Conservation (phyloP, 768 basidiomycete genomes). For the Tylopilus subfusipes region DNA sequence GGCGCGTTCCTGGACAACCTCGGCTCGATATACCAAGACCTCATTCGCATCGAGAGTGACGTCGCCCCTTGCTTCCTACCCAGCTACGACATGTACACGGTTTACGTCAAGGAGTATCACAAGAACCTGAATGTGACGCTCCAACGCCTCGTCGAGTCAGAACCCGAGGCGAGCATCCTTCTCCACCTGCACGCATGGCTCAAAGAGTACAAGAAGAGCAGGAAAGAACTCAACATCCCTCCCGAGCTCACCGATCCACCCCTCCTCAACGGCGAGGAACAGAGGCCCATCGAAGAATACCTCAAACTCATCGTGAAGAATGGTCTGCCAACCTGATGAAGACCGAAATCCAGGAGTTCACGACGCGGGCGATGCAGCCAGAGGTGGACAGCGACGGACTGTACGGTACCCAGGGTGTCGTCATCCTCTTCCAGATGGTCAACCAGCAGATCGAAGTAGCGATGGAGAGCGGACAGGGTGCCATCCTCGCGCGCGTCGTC, state of each 20-base stretch:
- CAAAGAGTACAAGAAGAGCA: slow-evolving; percentile 91
- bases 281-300: slow-evolving; percentile 92
- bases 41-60: slow-evolving; percentile 88
- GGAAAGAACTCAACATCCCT: slow-evolving; percentile 89
- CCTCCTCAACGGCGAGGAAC: slow-evolving; percentile 92
- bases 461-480: slow-evolving; percentile 92
- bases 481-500: slow-evolving; percentile 87
- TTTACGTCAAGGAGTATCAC: slow-evolving; percentile 88
- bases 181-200: slow-evolving; percentile 89
- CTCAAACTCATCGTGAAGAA: slow-evolving; percentile 89
- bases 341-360: slow-evolving; percentile 83
- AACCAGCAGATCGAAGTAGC: slow-evolving; percentile 96
- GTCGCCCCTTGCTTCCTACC: slow-evolving; percentile 89
- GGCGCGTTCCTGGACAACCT: slow-evolving; percentile 72
- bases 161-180: slow-evolving; percentile 84
- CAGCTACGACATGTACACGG: slow-evolving; percentile 84
- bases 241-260: slow-evolving; percentile 82
- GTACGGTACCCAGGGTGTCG: slow-evolving; percentile 88
- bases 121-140: slow-evolving; percentile 73
- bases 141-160: slow-evolving; percentile 62
- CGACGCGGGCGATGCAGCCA: slow-evolving; percentile 76
- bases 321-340: slow-evolving; percentile 95
- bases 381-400: slow-evolving; percentile 86
- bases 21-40: slow-evolving; percentile 91
- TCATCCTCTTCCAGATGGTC: slow-evolving; percentile 97